Base-by-base conservation (phyloP, 495 filamentous ascomycete species). In the Talaromyces thailandensis region DNA sequence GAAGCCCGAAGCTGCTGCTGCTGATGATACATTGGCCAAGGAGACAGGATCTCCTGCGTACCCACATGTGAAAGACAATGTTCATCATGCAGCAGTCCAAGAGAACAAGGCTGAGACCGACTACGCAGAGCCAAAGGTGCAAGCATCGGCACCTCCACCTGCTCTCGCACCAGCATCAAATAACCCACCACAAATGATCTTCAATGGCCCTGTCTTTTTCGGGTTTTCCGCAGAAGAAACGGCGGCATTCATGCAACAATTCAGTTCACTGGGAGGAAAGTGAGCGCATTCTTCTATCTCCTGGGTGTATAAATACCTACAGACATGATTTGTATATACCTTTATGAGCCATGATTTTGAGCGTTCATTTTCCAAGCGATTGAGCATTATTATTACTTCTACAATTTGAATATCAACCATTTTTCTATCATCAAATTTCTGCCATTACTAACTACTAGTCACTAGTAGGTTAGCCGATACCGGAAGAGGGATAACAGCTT, bases 131-230 rank as follows among this genome's bases (percentile, higher is more conserved):
- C 50, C 50, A 28, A 24, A 53, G 25, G 50, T 53, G 1, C 23
- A 53, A 28, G 11, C 50, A 16, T 24, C n/a, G 16, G n/a, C 43
- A 21, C 43, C 43, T 9, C 6, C 43, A 21, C 51, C 14, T 55
- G 11, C 58, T 26, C 40, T 35, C 1, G 25, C 52, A 31, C 28
- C 24, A 56, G 52, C 25, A 16, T 21, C 55, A 31, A 57, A 52
- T 4, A 61, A 66, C 31, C 71, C 69, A 9, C 81, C 88, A 1
- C 85, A 86, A 65, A 82, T 95, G 78, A 75, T 90, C 0, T 94
- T 95, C 63, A 93, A 87, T 24, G 92, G 92, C 0, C 91, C 92
- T 0, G 90, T 96, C 2, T 96, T 96, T 67, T 88, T 96, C 64
- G 92, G 91, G 0, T 96, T 94, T 69, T 82, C 88, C 1, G 81